These are phyloP conservation scores for Ceratocystis lukuohia DNA, from an alignment of 2,329 filamentous ascomycete species.

Conservation along the genomic window DNA sequence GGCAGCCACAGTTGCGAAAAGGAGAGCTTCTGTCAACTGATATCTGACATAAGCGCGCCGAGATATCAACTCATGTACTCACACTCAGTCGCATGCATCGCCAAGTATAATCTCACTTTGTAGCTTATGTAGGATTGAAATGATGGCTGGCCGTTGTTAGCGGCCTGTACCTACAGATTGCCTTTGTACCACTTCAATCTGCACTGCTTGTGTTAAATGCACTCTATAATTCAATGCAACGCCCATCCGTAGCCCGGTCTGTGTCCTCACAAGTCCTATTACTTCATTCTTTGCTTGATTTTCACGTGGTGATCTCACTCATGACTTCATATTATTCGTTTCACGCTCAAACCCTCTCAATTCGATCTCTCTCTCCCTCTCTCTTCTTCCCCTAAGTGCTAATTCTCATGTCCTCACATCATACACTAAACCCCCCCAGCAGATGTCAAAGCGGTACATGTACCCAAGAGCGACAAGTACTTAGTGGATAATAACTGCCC, in stretches of 20 bases:
- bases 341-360: neutral
- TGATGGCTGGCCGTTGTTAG: neutral
- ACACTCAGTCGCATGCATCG: neutral
- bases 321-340: neutral
- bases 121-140: neutral
- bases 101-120: neutral
- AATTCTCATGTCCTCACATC: constrained; percentile 2
- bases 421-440: neutral
- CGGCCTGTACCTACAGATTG: neutral
- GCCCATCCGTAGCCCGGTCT: neutral
- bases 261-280: neutral
- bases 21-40: neutral
- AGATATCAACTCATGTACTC: neutral
- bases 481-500: neutral
- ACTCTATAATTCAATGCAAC: neutral
- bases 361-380: neutral
- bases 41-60: neutral
- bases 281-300: neutral
- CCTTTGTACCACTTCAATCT: neutral
- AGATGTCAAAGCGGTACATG: neutral
- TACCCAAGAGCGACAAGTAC: neutral
- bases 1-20: neutral
- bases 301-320: neutral
- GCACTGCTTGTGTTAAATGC: neutral
- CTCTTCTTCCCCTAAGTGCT: neutral